Conservation (phyloP, 2,329 filamentous ascomycete species). For the Leptoxyphium fumago region DNA sequence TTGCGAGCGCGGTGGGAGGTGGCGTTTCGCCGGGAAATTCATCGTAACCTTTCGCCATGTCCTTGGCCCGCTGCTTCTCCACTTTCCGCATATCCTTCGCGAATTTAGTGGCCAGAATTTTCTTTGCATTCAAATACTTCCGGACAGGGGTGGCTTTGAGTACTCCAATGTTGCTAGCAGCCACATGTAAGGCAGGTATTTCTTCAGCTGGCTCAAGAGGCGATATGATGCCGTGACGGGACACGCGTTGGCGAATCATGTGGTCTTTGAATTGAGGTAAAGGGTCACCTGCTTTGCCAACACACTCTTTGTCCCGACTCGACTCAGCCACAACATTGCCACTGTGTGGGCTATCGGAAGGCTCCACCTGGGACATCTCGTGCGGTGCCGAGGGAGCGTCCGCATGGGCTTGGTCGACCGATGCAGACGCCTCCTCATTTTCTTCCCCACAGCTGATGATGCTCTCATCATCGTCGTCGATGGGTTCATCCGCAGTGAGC, state of each 20-base stretch:
- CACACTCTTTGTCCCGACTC: conserved; percentile 15
- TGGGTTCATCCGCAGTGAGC: conserved; percentile 56
- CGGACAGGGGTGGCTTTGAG: conserved; percentile 65
- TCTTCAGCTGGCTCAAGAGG: conserved; percentile 50
- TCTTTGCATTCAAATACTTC: conserved; percentile 69
- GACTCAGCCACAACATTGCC: no score
- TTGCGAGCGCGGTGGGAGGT: conserved; percentile 59
- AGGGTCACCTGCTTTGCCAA: conserved; percentile 78
- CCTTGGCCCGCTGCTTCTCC: conserved; percentile 57
- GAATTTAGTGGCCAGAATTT: conserved; percentile 60
- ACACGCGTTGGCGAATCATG: conserved; percentile 86
- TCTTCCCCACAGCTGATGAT: conserved; percentile 47
- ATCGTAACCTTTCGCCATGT: conserved; percentile 57
- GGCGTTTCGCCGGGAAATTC: conserved; percentile 60
- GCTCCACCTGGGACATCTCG: no score
- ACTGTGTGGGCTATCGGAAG: neutral
- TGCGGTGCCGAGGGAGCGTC: neutral
- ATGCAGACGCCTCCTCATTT: neutral
- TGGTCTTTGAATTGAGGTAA: conserved; percentile 65
- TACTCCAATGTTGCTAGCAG: conserved; percentile 53
- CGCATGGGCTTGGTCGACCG: neutral
- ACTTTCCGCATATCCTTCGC: conserved; percentile 53
- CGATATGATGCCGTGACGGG: conserved; percentile 60
- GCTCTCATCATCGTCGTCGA: conserved; percentile 64
- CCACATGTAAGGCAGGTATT: conserved; percentile 51